Percentiles rank a stretch among this genome's conserved stretches.
phyloP scores from a whole-genome alignment of 2,329 filamentous ascomycete species.

The Cytospora schulzeri region DNA sequence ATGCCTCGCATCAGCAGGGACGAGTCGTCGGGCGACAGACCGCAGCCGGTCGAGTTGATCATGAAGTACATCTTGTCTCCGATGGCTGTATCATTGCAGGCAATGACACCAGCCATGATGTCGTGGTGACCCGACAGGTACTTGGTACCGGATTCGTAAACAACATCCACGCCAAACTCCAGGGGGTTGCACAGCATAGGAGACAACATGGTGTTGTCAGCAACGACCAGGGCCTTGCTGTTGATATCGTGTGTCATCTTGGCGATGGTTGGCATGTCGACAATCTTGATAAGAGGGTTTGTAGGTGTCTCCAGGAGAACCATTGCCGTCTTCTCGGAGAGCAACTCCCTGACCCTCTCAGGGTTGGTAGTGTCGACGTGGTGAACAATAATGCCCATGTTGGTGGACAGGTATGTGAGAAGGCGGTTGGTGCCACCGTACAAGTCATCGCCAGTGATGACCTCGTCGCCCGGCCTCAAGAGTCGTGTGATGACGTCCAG shows the following conservation, averaged over 20 bases:
- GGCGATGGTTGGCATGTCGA: conserved; percentile 84
- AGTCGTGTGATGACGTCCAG: conserved; percentile 94
- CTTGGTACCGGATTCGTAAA: conserved; percentile 97
- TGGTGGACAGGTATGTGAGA: conserved; percentile 85
- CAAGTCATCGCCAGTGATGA: conserved; percentile 93
- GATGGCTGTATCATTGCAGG: conserved; percentile 78
- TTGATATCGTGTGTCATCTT: conserved; percentile 76
- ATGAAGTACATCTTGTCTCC: conserved; percentile 94
- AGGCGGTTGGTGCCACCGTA: conserved; percentile 95
- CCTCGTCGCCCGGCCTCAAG: conserved; percentile 89
- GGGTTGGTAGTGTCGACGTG: conserved; percentile 91
- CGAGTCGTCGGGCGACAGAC: conserved; percentile 90
- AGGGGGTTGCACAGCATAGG: conserved; percentile 92
- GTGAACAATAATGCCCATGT: conserved; percentile 90
- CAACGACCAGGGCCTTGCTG: conserved; percentile 77
- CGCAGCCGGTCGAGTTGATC: conserved; percentile 95
- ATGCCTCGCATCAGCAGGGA: conserved; percentile 94
- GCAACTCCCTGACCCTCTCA: conserved; percentile 66
- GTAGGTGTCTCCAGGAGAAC: conserved; percentile 95
- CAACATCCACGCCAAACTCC: conserved; percentile 90
- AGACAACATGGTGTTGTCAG: conserved; percentile 99
- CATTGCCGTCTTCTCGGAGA: conserved; percentile 87
- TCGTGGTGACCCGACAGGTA: conserved; percentile 98
- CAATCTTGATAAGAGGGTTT: conserved; percentile 97
- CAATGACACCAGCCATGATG: conserved; percentile 97